A percentile compares a stretch with the other conserved stretches of the same genome.
These are phyloP conservation scores for Prototheca wickerhamii DNA, from an alignment of 163 green algal genomes.

Conservation along the genomic window DNA sequence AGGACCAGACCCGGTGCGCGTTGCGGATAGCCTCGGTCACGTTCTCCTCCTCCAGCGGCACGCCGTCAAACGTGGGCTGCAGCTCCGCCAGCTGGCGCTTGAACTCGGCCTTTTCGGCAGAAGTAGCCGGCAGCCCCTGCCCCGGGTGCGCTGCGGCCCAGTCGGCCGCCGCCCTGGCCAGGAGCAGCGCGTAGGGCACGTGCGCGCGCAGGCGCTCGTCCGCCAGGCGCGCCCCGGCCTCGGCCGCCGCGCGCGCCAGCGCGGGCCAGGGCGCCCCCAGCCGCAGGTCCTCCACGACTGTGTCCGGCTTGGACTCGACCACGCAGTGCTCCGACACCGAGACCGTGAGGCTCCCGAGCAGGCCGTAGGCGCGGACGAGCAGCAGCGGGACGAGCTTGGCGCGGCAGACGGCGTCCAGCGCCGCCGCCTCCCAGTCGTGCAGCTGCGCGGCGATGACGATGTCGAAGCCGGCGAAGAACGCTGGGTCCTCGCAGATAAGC, in stretches of 20 bases:
- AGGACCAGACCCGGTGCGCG: constrained; percentile 67
- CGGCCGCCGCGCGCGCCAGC: constrained; percentile 45
- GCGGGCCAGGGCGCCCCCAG: constrained; percentile 75
- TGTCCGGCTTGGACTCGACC: constrained; percentile 88
- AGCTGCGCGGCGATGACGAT: constrained; percentile 88
- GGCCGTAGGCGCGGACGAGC: constrained; percentile 65
- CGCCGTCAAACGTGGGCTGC: constrained; percentile 45
- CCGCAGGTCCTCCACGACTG: constrained; percentile 66
- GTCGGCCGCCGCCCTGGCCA: constrained; percentile 53
- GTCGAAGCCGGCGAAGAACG: constrained; percentile 79
- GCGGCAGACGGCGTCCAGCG: constrained; percentile 64
- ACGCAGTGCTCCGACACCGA: constrained; percentile 71
- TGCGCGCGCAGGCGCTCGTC: constrained; percentile 78
- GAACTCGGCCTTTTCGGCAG: constrained; percentile 52
- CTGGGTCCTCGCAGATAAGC: constrained; percentile 60
- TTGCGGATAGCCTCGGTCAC: constrained; percentile 80
- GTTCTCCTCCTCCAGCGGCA: constrained; percentile 75
- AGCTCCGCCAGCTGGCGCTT: constrained; percentile 50
- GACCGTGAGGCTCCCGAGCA: constrained; percentile 64
- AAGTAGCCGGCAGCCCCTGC: constrained; percentile 30
- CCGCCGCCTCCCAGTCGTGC: constrained; percentile 39
- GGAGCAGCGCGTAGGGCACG: constrained; percentile 75
- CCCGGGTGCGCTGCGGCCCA: constrained; percentile 49
- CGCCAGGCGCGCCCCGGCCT: constrained; percentile 54
- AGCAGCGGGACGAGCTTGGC: constrained; percentile 53